Base-by-base conservation (phyloP, 2,329 filamentous ascomycete species). In the Aspergillus tanneri region DNA sequence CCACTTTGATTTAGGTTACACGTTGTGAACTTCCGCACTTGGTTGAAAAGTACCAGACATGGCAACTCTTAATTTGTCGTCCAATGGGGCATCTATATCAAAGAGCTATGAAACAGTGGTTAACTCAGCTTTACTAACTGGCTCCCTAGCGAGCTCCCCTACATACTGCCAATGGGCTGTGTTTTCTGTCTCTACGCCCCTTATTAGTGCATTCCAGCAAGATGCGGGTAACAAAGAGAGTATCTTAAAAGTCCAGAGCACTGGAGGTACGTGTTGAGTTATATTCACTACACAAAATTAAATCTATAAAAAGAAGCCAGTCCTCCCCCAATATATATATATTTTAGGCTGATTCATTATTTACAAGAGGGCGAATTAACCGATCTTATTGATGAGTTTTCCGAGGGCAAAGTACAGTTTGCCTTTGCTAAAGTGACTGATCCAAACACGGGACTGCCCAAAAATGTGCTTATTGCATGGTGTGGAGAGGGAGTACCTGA, bases 401-500 rank as follows among this genome's bases (percentile, higher is more conserved):
- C 86, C 58, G 93, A 99, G 70, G 93, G 93, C 46, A 87, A 90
- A 62, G 87, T 99, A 59, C 93, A 99, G 72, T 99, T 96, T 72
- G 93, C 90, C 22, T 97, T 95, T 65, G 85, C 93, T 63, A 96
- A 95, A 74, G 86, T 99, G 75, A 96, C 91, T 70, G 93, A 99
- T 67, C 88, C 90, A 46, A 99, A 99, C 71, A 89, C 87, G 2
- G 77, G 79, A 18, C 82, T 99, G 12, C 90, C 92, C 41, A 99
- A 99, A 77, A 88, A 85, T 68, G 89, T 95, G 50, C 80, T 99
- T 58, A 90, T 99, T 67, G 91, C 88, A 58, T 99, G 93, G 87
- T 99, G 93, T 70, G 93, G 93, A 58, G 92, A 95, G 66, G 93
- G 93, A 60, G 93, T 99, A 12, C 93, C 93, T n/a, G 93, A 99